Base-by-base conservation (phyloP, 768 basidiomycete species). In the Pleurotus tuoliensis region DNA sequence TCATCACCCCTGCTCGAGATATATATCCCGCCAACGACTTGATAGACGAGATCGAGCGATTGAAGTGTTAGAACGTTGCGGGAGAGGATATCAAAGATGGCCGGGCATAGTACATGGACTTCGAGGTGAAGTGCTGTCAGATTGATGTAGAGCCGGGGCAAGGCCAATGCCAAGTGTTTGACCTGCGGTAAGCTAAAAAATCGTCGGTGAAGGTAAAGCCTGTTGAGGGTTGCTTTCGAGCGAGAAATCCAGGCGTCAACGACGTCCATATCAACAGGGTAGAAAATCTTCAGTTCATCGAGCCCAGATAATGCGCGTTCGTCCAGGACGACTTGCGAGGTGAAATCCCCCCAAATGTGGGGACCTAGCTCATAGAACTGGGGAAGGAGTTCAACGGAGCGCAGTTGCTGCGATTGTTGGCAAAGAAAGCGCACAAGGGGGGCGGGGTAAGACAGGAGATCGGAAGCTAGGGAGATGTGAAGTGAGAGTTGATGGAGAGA, bases 381-480 rank as follows among this genome's bases (percentile, higher is more conserved):
- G 24, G 46, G 46, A 25, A 47, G 24, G 5, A 47, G 24, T 13
- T 16, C n/a, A 24, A 47, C 16, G 22, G 16, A 24, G 12, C 13
- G 16, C 6, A 47, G 46, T 25, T 25, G 46, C 13, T 15, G 46
- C 6, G 46, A 47, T 16, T 16, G n/a, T 18, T 25, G 16, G 22
- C 46, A 24, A 24, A 73, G 49, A 45, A 72, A 43, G 20, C 58
- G 47, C 13, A 64, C 22, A 22, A 73, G 39, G 1, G 61, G 56
- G 20, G 65, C 60, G 0, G 67, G 57, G 41, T 67, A 62, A n/a
- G 67, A 66, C 7, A 75, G 60, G 15, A 60, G 56, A 3, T 51
- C 46, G 39, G 56, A 22, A 49, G 66, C 60, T 30, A 70, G 66
- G n/a, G 55, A 43, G 11, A 49, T 57, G 16, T 69, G 66, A 4